Evolutionary conservation across 2,329 filamentous ascomycete species (phyloP).

Genomic region (Alternaria sp.): DNA sequence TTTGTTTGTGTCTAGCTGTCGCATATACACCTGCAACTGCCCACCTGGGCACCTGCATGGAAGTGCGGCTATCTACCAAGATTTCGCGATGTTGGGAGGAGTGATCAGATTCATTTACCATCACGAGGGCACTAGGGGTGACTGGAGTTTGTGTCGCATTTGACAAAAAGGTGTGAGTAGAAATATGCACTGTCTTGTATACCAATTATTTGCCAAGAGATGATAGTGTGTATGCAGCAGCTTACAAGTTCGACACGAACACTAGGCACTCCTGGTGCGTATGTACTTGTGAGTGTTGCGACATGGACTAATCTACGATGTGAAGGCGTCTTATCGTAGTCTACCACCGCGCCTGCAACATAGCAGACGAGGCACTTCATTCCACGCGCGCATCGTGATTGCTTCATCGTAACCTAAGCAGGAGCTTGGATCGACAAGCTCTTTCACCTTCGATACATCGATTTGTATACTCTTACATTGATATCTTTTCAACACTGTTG

Average conservation of each 20-base stretch:
- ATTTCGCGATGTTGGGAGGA: too few species aligned
- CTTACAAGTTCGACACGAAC: too few species aligned
- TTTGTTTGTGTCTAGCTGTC: too few species aligned
- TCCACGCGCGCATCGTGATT: background rate
- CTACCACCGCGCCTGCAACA: background rate
- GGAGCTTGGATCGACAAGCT: background rate
- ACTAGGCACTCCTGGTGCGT: too few species aligned
- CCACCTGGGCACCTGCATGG: too few species aligned
- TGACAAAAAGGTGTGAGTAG: background rate
- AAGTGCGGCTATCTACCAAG: too few species aligned
- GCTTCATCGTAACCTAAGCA: background rate
- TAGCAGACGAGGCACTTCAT: background rate
- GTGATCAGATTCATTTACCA: too few species aligned
- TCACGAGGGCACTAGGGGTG: too few species aligned
- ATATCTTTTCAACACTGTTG: background rate
- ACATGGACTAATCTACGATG: background rate
- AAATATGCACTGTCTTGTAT: background rate
- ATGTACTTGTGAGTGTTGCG: too few species aligned
- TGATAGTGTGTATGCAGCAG: background rate
- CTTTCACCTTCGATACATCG: background rate
- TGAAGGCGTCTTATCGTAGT: background rate
- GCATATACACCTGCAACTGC: too few species aligned
- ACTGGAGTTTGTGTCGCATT: too few species aligned
- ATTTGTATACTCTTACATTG: background rate
- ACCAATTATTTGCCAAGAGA: fast-evolving